These are phyloP conservation scores for Cerrena zonata DNA, from an alignment of 1,284 basidiomycete genomes.

Conservation along the genomic window DNA sequence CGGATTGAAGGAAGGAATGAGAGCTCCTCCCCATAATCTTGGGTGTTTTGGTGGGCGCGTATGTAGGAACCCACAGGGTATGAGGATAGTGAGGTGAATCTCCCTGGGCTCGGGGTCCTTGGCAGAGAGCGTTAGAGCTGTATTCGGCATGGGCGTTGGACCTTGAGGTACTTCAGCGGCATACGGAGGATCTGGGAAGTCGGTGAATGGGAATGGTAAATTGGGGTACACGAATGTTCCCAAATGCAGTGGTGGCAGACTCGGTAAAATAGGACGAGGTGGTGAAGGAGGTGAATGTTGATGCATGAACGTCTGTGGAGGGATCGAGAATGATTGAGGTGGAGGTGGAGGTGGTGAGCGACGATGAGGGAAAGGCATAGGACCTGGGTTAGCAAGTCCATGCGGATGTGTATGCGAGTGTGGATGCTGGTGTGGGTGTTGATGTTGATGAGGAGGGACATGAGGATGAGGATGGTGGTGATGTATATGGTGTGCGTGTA, in stretches of 20 bases:
- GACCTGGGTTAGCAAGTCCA: slow-evolving; percentile 1
- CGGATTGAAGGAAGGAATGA: slow-evolving; percentile 35
- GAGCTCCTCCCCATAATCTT: slow-evolving; percentile 65
- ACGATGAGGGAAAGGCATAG: slow-evolving; percentile 2
- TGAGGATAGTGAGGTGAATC: slow-evolving; percentile 55
- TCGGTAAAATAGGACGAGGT: slow-evolving; percentile 10
- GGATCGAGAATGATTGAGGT: slow-evolving; percentile 9
- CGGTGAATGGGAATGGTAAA: slow-evolving; percentile 37
- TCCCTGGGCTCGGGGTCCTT: slow-evolving; percentile 33
- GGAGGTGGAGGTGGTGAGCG: slow-evolving; percentile 8
- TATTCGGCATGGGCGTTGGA: slow-evolving; percentile 8
- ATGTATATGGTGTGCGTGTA: slow-evolving; percentile 4
- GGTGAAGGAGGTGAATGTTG: slow-evolving; percentile 17
- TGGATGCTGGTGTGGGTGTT: slow-evolving; percentile 20
- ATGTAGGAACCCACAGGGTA: slow-evolving; percentile 57
- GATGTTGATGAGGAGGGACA: slow-evolving; percentile 12
- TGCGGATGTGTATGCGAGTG: slow-evolving; percentile 5
- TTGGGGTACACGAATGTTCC: slow-evolving; percentile 51
- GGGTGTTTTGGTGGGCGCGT: slow-evolving; percentile 42
- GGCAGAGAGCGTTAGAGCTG: slow-evolving; percentile 10
- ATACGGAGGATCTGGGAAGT: slow-evolving; percentile 24
- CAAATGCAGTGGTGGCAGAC: slow-evolving; percentile 40
- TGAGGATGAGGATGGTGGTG: slow-evolving; percentile 8
- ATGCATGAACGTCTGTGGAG: slow-evolving; percentile 1
- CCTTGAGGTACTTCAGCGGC: not conserved